Evolutionary conservation across 1,139 yeast genomes (phyloP).

Genomic region (Hemisphaericaspora xylanilytica): DNA sequence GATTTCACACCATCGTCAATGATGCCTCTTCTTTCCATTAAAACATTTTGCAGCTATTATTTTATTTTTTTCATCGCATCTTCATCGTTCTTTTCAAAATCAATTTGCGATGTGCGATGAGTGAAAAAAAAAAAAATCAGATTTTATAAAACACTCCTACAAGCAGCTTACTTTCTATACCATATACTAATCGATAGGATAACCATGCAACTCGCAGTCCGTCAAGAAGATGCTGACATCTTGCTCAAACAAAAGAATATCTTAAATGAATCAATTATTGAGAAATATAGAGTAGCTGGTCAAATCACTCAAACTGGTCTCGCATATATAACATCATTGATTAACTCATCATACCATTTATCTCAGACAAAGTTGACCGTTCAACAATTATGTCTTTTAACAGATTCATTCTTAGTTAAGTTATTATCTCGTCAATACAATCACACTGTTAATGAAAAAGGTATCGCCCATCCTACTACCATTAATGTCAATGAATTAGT

Average conservation of each 20-base stretch:
- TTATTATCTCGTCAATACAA: slow-evolving; percentile 55
- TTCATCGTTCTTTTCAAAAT: too few species aligned
- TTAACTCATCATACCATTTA: slow-evolving; percentile 69
- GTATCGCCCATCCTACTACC: slow-evolving; percentile 88
- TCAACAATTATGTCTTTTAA: slow-evolving; percentile 76
- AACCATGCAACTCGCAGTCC: slow-evolving; percentile 61
- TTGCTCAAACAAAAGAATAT: slow-evolving; percentile 73
- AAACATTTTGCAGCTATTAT: too few species aligned
- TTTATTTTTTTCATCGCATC: too few species aligned
- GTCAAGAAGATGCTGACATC: slow-evolving; percentile 69
- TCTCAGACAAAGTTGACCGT: slow-evolving; percentile 49
- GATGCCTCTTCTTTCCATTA: too few species aligned
- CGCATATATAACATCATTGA: slow-evolving; percentile 60
- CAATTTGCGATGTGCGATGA: too few species aligned
- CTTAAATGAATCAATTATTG: slow-evolving; percentile 59
- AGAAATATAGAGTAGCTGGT: slow-evolving; percentile 87
- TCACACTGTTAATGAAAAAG: slow-evolving; percentile 67
- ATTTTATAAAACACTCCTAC: too few species aligned
- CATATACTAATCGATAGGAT: background rate
- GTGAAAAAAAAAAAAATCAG: slow-evolving; percentile 8
- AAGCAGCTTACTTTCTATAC: background rate
- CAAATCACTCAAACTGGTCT: slow-evolving; percentile 88
- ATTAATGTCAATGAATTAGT: slow-evolving; percentile 81
- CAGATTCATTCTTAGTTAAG: slow-evolving; percentile 68
- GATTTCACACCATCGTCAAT: too few species aligned